Percentiles rank a stretch among this genome's conserved stretches.
Evolutionary conservation across 2,329 filamentous ascomycete species (phyloP).

Genomic region (Hypoxylon sp.): DNA sequence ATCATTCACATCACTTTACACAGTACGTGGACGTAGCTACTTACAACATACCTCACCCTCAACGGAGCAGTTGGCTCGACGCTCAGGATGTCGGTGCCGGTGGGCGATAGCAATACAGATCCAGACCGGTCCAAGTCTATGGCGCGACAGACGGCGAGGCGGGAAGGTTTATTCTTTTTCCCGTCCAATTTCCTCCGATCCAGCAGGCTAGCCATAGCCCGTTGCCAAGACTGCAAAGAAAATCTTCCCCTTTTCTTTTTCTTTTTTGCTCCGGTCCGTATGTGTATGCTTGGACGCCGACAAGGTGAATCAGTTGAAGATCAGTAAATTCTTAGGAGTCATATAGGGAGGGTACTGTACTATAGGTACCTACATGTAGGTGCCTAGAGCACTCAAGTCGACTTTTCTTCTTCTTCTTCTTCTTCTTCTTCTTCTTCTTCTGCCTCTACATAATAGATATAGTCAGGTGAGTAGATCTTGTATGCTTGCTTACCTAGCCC

Average conservation of each 20-base stretch:
- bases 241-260: too few species aligned
- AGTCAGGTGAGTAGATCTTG: too few species aligned
- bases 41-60: slow-evolving; percentile 4
- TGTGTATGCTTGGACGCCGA: slow-evolving; percentile 6
- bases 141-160: slow-evolving; percentile 31
- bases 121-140: slow-evolving; percentile 17
- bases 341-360: too few species aligned
- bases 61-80: slow-evolving; percentile 3
- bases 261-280: neutral
- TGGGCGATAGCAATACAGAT: slow-evolving; percentile 28
- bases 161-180: neutral
- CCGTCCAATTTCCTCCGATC: neutral
- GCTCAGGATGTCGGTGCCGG: slow-evolving; percentile 33
- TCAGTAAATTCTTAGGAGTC: neutral
- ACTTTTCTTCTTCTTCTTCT: too few species aligned
- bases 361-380: too few species aligned
- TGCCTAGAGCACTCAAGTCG: too few species aligned
- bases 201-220: neutral
- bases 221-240: neutral
- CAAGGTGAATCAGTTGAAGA: neutral
- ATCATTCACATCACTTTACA: slow-evolving; percentile 7
- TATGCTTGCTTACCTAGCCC: too few species aligned
- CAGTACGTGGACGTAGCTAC: slow-evolving; percentile 20
- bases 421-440: neutral
- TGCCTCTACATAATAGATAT: too few species aligned